phyloP scores from a whole-genome alignment of 495 filamentous ascomycete species.

The Pyrenula massariospora region DNA sequence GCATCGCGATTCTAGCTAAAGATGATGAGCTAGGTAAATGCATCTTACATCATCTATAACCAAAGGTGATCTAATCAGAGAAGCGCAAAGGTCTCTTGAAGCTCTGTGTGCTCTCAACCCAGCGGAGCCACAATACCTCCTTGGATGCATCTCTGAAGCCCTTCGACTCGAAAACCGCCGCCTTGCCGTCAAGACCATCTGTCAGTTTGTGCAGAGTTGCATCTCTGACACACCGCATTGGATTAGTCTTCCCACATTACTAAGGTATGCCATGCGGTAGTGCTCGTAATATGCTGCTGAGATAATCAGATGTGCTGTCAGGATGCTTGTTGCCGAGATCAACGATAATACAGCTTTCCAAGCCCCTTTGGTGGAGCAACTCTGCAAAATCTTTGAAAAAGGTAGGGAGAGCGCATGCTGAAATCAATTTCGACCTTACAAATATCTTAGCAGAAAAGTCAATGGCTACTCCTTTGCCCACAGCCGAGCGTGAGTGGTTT shows the following conservation, averaged over 20 bases:
- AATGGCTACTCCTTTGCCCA: too few relatives aligned
- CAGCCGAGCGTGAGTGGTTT: conserved; percentile 70
- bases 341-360: conserved; percentile 18
- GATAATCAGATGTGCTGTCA: conserved; percentile 34
- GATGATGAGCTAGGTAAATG: conserved; percentile 41
- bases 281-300: neutral
- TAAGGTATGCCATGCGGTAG: conserved; percentile 35
- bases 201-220: conserved; percentile 44
- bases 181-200: conserved; percentile 44
- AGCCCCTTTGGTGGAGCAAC: conserved; percentile 27
- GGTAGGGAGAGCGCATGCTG: too few relatives aligned
- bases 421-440: too few relatives aligned
- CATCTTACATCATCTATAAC: conserved; percentile 1
- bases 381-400: conserved; percentile 52
- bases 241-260: conserved; percentile 54
- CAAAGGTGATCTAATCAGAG: conserved; percentile 8
- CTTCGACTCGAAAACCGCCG: conserved; percentile 49
- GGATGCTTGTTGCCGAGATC: conserved; percentile 44
- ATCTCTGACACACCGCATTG: conserved; percentile 34
- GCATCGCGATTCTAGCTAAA: conserved; percentile 49
- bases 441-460: too few relatives aligned
- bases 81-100: conserved; percentile 42
- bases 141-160: conserved; percentile 68
- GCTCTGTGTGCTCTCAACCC: conserved; percentile 31
- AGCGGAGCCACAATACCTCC: conserved; percentile 48